phyloP scores from a whole-genome alignment of 2,329 filamentous ascomycete species.

The Ascosphaera apis region DNA sequence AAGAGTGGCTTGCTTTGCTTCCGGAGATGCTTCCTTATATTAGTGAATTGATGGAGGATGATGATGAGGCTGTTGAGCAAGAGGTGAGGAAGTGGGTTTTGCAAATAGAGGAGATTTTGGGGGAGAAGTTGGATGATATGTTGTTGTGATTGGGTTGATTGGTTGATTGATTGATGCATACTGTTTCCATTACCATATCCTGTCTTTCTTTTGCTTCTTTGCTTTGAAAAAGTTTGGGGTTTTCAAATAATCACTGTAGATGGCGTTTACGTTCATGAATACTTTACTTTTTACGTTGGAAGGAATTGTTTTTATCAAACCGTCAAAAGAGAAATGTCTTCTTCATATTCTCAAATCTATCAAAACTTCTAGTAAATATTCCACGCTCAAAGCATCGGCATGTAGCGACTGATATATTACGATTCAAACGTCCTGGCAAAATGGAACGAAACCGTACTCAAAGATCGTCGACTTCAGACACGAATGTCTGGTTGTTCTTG shows the following conservation, averaged over 20 bases:
- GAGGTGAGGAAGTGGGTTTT: constrained; percentile 81
- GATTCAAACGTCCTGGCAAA: constrained; percentile 14
- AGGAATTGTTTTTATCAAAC: not conserved
- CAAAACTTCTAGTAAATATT: not conserved
- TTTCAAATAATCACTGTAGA: not conserved
- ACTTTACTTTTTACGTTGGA: not conserved
- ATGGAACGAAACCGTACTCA: constrained; percentile 26
- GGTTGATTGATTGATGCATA: not conserved
- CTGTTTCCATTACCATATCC: not conserved
- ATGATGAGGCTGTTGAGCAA: constrained; percentile 76
- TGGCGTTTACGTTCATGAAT: constrained; percentile 1
- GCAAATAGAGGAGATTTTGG: constrained; percentile 68
- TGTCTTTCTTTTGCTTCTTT: constrained; percentile 1
- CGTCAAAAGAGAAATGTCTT: not conserved
- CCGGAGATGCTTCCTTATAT: constrained; percentile 95
- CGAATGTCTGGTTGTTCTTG: constrained; percentile 17
- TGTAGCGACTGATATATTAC: constrained; percentile 26
- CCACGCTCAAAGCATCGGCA: not conserved
- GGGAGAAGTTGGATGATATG: constrained; percentile 82
- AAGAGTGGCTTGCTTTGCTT: constrained; percentile 79
- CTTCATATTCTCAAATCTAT: not conserved
- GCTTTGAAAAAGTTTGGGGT: not conserved
- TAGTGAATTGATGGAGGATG: constrained; percentile 86
- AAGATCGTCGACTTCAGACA: constrained; percentile 20
- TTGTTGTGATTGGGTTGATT: constrained; percentile 36